These are phyloP conservation scores for Yamadazyma kanchanaburiensis DNA, from an alignment of 1,139 yeast species.

Conservation along the genomic window DNA sequence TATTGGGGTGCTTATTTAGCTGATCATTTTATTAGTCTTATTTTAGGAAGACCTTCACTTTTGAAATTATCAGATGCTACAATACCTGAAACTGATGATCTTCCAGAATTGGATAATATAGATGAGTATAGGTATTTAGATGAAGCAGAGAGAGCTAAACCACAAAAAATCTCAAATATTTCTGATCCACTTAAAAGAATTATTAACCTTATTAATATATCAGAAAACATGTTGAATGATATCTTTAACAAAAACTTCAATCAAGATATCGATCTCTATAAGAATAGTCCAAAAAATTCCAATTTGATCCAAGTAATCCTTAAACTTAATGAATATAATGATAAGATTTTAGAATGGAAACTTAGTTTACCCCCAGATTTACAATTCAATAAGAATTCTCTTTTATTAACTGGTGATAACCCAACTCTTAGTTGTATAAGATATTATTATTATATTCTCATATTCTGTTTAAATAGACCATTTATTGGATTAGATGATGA, in stretches of 20 bases:
- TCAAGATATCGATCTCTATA: slow-evolving; percentile 14
- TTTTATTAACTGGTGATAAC: slow-evolving; percentile 44
- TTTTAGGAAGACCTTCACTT: slow-evolving; percentile 58
- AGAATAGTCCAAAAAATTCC: slow-evolving; percentile 18
- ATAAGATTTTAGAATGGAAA: slow-evolving; percentile 51
- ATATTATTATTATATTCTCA: slow-evolving; percentile 56
- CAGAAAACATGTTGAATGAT: slow-evolving; percentile 54
- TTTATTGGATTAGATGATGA: slow-evolving; percentile 32
- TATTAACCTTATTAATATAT: slow-evolving; percentile 48
- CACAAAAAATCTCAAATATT: slow-evolving; percentile 33
- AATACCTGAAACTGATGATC: slow-evolving; percentile 58
- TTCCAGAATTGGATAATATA: slow-evolving; percentile 58
- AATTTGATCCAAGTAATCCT: slow-evolving; percentile 24
- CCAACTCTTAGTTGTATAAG: slow-evolving; percentile 51
- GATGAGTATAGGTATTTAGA: slow-evolving; percentile 43
- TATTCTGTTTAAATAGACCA: slow-evolving; percentile 58
- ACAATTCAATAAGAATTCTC: slow-evolving; percentile 45
- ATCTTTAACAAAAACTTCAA: slow-evolving; percentile 39
- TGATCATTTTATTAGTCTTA: slow-evolving; percentile 58
- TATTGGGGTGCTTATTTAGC: slow-evolving; percentile 70
- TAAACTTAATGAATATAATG: slow-evolving; percentile 40
- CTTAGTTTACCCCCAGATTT: slow-evolving; percentile 45
- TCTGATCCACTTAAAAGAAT: slow-evolving; percentile 46
- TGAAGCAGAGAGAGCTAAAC: slow-evolving; percentile 15
- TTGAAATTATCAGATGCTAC: slow-evolving; percentile 57